A percentile compares a stretch with the other conserved stretches of the same genome.
These are phyloP conservation scores for Coemansia sp. DNA, from an alignment of 371 early-diverging fungal genomes.

Conservation along the genomic window DNA sequence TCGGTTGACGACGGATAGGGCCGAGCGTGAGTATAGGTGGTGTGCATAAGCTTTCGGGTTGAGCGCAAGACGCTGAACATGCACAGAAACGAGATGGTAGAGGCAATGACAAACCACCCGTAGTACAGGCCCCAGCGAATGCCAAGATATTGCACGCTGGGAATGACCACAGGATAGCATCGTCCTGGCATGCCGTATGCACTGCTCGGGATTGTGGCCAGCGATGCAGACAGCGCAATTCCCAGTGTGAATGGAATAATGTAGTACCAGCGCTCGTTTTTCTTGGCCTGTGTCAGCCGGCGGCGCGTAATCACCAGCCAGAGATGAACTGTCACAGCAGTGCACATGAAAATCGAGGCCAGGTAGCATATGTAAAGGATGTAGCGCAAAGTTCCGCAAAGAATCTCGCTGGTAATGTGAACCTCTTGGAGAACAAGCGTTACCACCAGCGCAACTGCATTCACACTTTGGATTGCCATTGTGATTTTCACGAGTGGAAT, in stretches of 20 bases:
- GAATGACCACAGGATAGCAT: constrained; percentile 17
- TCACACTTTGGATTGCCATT: constrained; percentile 40
- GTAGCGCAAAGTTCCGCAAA: constrained; percentile 44
- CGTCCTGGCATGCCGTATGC: constrained; percentile 26
- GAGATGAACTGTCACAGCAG: constrained; percentile 39
- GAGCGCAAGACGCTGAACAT: constrained; percentile 42
- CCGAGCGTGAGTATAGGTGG: constrained; percentile 12
- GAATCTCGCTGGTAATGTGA: constrained; percentile 3
- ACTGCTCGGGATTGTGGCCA: constrained; percentile 35
- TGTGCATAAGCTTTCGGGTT: constrained; percentile 30
- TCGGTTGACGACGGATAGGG: constrained; percentile 24
- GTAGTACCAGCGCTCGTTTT: constrained; percentile 47
- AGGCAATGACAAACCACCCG: constrained; percentile 43
- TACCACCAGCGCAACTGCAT: constrained; percentile 30
- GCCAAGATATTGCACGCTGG: constrained; percentile 15
- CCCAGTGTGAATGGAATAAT: constrained; percentile 38
- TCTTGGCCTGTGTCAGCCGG: constrained; percentile 27
- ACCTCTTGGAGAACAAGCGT: constrained; percentile 28
- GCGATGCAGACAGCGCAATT: constrained; percentile 20
- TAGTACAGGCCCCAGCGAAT: constrained; percentile 48
- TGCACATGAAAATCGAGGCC: constrained; percentile 43
- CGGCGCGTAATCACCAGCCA: constrained; percentile 48
- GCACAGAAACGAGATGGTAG: constrained; percentile 34
- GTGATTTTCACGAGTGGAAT: constrained; percentile 45
- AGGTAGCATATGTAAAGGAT: constrained; percentile 43